Conservation (phyloP, 257 asterid genomes). For the Hygrophila difformis region DNA sequence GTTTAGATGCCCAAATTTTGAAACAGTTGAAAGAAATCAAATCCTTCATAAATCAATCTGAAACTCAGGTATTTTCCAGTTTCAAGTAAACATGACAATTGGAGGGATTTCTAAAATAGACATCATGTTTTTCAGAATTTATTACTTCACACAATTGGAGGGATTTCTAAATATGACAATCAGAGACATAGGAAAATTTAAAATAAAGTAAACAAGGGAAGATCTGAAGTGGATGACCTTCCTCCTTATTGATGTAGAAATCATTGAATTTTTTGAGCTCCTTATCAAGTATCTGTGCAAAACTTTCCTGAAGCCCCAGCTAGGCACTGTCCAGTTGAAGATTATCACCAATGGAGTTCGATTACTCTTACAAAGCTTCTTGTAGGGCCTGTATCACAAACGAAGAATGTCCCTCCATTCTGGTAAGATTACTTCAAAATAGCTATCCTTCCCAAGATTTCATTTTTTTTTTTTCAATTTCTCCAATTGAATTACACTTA, state of each 20-base stretch:
- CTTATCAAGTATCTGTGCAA: constrained; percentile 55
- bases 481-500: not conserved
- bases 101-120: no score
- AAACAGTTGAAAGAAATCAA: no score
- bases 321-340: constrained; percentile 20
- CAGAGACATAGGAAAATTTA: no score
- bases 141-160: no score
- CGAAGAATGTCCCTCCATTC: constrained; percentile 95
- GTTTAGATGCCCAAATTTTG: no score
- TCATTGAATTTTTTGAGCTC: constrained; percentile 89
- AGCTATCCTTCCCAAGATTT: constrained; percentile 88
- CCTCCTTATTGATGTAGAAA: constrained; percentile 95
- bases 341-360: constrained; percentile 27
- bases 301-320: constrained; percentile 58
- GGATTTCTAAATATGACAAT: no score
- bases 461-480: constrained; percentile 21
- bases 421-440: constrained; percentile 82
- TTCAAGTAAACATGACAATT: no score
- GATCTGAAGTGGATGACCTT: constrained; percentile 22
- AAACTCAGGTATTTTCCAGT: no score
- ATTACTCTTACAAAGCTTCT: constrained; percentile 68
- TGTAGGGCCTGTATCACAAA: constrained; percentile 67
- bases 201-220: not conserved
- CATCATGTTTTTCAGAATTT: no score
- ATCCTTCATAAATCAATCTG: no score